These are phyloP conservation scores for Haberlea rhodopensis DNA, from an alignment of 257 asterid genomes.

Conservation along the genomic window DNA sequence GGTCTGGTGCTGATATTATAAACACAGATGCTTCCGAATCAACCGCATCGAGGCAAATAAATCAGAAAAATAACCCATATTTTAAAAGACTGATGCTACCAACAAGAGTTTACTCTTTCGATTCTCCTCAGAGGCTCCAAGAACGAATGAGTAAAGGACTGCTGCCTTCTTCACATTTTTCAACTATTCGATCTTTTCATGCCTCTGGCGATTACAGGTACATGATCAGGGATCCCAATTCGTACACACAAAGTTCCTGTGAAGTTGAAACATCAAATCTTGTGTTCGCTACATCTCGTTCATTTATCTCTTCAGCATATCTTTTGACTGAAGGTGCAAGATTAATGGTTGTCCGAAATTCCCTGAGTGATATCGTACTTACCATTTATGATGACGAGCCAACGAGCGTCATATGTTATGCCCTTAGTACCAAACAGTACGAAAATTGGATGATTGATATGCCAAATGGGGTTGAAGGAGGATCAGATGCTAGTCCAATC, in stretches of 20 bases:
- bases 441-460: conserved; percentile 51
- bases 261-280: conserved; percentile 53
- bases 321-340: conserved; percentile 76
- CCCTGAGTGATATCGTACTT: conserved; percentile 44
- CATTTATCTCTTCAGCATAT: conserved; percentile 53
- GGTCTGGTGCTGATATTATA: no score
- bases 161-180: conserved; percentile 67
- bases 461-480: conserved; percentile 36
- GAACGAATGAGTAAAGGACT: conserved; percentile 63
- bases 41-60: conserved; percentile 23
- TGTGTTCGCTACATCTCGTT: conserved; percentile 33
- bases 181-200: conserved; percentile 64
- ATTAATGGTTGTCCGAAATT: no score
- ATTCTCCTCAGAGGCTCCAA: conserved; percentile 75
- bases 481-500: conserved; percentile 32
- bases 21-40: conserved; percentile 43
- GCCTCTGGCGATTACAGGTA: conserved; percentile 78
- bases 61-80: conserved; percentile 36
- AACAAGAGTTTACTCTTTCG: conserved; percentile 88
- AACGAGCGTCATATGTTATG: conserved; percentile 77
- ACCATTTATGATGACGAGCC: conserved; percentile 83
- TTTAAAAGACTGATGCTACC: conserved; percentile 41
- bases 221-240: conserved; percentile 81
- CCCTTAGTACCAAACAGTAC: conserved; percentile 62
- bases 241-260: conserved; percentile 44